Evolutionary conservation across 345 rosid genomes (phyloP), one percentile per base, ranked within the genome.

Genomic region (Rubroshorea leprosula): DNA sequence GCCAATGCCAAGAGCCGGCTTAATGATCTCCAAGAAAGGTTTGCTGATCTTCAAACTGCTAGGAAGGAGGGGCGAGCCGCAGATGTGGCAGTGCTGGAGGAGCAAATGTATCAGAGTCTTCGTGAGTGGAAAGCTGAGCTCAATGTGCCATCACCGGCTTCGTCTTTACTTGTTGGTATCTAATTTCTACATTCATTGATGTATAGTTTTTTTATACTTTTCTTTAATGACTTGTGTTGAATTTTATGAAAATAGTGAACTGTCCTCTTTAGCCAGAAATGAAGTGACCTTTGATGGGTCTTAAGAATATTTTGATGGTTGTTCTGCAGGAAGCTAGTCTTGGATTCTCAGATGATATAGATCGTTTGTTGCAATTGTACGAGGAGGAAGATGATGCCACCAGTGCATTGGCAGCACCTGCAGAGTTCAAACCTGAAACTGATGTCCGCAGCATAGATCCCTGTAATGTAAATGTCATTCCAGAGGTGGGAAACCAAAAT

Each of bases 361-460:
- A 67, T 51, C 83, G 83, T 48, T 51, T 80, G 52, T 51, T 87
- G 72, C 89, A 82, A 54, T 57, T 80, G 16, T 61, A 54, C 0
- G 81, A 84, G 6, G 93, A 81, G 66, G 79, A 86, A 70, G 97
- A 87, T 67, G 97, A 90, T 77, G 96, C 96, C 6, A 80, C 75
- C 35, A 90, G 97, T 70, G 41, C 75, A 51, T 70, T 87, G 27
- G 71, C 76, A 53, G 82, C 69, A 57, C 66, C 67, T 7, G 31
- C 76, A 26, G 63, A 53, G 50, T 51, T 75, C 56, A 78, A 83
- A 68, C 74, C 84, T 0, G 84, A 63, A 18, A 68, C 53, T 54
- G 74, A 72, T 49, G 38, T 60, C 55, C 77, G 77, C 68, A 62
- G 43, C 74, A 54, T 68, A 38, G 58, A 66, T 56, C 59, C 66